Conservation (phyloP, 2,329 filamentous ascomycete genomes). For the Stachybotrys elegans region DNA sequence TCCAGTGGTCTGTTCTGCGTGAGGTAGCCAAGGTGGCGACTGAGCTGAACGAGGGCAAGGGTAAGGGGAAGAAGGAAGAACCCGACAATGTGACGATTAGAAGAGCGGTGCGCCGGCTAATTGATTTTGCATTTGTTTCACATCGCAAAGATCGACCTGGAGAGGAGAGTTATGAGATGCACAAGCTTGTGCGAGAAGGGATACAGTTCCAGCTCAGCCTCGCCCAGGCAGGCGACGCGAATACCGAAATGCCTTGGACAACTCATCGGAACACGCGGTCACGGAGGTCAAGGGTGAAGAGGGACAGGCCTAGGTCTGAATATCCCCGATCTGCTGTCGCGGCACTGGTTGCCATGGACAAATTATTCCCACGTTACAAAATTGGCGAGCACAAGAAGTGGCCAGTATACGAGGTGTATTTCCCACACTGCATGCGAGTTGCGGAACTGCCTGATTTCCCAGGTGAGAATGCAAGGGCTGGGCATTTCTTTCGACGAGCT, state of each 20-base stretch:
- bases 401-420: too few species aligned
- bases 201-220: slow-evolving; percentile 13
- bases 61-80: background rate
- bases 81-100: slow-evolving; percentile 5
- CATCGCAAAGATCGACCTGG: slow-evolving; percentile 5
- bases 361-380: background rate
- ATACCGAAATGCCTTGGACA: too few species aligned
- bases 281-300: background rate
- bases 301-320: background rate
- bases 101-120: slow-evolving; percentile 19
- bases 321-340: background rate
- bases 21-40: slow-evolving; percentile 7
- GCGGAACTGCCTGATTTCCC: too few species aligned
- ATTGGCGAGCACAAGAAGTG: too few species aligned
- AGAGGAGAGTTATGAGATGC: slow-evolving; percentile 20
- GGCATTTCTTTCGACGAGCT: too few species aligned
- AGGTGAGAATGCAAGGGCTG: too few species aligned
- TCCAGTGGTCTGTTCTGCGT: slow-evolving; percentile 21
- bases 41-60: background rate
- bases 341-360: background rate
- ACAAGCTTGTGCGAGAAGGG: slow-evolving; percentile 25
- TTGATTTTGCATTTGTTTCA: slow-evolving; percentile 27
- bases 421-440: too few species aligned
- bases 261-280: background rate
- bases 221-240: too few species aligned